Evolutionary conservation across 805 yeast species (phyloP).

Genomic region (Isabelozyma gotoi): DNA sequence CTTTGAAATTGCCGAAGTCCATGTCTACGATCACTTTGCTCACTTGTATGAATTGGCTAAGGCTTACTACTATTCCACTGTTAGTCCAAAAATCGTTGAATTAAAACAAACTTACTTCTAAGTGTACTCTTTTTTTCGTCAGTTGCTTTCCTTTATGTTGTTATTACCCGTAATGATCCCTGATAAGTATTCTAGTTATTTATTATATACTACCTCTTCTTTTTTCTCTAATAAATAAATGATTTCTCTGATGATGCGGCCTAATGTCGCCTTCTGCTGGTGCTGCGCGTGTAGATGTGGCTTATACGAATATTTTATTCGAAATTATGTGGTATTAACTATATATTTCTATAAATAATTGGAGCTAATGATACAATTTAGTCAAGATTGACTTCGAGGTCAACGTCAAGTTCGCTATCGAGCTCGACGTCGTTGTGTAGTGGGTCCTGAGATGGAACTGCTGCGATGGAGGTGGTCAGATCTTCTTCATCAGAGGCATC

Average conservation of each 20-base stretch:
- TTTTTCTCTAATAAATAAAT: too few relatives aligned
- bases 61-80: conserved; percentile 17
- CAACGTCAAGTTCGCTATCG: not conserved
- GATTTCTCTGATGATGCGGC: too few relatives aligned
- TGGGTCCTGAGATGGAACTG: not conserved
- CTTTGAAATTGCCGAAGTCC: conserved; percentile 33
- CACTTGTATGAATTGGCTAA: conserved; percentile 17
- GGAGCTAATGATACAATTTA: not conserved
- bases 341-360: not conserved
- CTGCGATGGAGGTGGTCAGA: not conserved
- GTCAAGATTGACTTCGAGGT: not conserved
- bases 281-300: too few relatives aligned
- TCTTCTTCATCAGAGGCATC: not conserved
- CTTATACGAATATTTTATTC: too few relatives aligned
- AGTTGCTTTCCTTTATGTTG: not conserved
- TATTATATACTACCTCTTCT: not conserved
- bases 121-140: conserved; percentile 3
- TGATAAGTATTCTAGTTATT: not conserved
- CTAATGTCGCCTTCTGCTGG: too few relatives aligned
- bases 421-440: not conserved
- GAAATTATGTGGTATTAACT: too few relatives aligned
- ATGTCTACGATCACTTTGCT: conserved; percentile 23
- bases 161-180: not conserved
- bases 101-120: conserved; percentile 10
- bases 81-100: conserved; percentile 16